Evolutionary conservation across 441 rosid genomes (phyloP).

Genomic region (Croton laevigatus): DNA sequence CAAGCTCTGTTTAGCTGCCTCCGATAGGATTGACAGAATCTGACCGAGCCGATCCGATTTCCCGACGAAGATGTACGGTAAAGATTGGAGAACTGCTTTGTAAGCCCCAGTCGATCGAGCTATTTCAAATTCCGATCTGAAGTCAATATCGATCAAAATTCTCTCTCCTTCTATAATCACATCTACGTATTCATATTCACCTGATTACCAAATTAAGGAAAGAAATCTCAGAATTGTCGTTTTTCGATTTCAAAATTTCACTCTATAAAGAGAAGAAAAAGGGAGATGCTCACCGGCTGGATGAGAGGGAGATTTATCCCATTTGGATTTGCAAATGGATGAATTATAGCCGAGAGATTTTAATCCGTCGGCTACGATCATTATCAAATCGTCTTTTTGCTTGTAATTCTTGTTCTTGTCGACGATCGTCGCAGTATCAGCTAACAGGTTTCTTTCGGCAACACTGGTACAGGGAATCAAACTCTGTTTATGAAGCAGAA

Average conservation of each 20-base stretch:
- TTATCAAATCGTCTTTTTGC: slow-evolving; percentile 59
- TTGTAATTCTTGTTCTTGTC: slow-evolving; percentile 60
- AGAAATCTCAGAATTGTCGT: neutral
- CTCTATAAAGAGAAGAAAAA: neutral
- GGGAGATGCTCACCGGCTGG: slow-evolving; percentile 57
- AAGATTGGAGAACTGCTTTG: slow-evolving; percentile 62
- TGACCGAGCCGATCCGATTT: slow-evolving; percentile 72
- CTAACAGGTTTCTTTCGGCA: slow-evolving; percentile 66
- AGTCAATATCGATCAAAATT: slow-evolving; percentile 70
- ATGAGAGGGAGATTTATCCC: slow-evolving; percentile 66
- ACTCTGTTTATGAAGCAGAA: slow-evolving; percentile 40
- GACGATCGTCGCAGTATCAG: slow-evolving; percentile 69
- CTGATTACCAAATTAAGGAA: slow-evolving; percentile 31
- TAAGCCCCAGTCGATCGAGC: slow-evolving; percentile 74
- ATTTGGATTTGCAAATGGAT: slow-evolving; percentile 82
- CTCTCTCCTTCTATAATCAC: slow-evolving; percentile 67
- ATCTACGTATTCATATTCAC: slow-evolving; percentile 86
- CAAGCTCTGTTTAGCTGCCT: slow-evolving; percentile 83
- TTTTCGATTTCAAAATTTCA: neutral
- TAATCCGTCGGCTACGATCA: slow-evolving; percentile 56
- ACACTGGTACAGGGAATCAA: slow-evolving; percentile 66
- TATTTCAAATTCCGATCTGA: slow-evolving; percentile 89
- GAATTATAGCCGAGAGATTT: slow-evolving; percentile 60
- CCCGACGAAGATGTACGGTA: slow-evolving; percentile 83
- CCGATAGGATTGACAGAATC: slow-evolving; percentile 71